phyloP scores from a whole-genome alignment of 2,329 filamentous ascomycete genomes.

The Fusarium pseudocircinatum region DNA sequence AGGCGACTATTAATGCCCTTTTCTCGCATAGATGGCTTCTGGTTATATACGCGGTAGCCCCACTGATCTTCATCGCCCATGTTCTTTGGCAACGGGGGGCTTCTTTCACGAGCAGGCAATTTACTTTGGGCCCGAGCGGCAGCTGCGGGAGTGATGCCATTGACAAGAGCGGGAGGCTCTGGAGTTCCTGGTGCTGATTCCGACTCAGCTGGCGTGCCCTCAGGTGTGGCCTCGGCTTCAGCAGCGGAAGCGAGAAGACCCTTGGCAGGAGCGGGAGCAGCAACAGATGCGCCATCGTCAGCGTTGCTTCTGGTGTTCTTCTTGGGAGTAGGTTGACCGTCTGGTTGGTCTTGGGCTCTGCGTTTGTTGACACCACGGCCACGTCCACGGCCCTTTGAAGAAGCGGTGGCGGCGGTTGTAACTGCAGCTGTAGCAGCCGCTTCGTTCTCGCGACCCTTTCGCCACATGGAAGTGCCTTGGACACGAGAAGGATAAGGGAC shows the following conservation, averaged over 20 bases:
- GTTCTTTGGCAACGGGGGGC: slow-evolving; percentile 51
- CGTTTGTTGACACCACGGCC: slow-evolving; percentile 56
- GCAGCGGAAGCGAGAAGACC: slow-evolving; percentile 53
- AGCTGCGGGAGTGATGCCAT: slow-evolving; percentile 39
- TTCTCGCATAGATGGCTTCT: slow-evolving; percentile 53
- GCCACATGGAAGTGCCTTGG: slow-evolving; percentile 55
- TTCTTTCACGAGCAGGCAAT: slow-evolving; percentile 50
- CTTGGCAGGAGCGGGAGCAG: slow-evolving; percentile 47
- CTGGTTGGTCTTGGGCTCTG: slow-evolving; percentile 60
- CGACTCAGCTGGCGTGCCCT: slow-evolving; percentile 49
- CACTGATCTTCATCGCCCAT: slow-evolving; percentile 60
- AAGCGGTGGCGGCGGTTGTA: slow-evolving; percentile 39
- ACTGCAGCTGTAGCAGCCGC: slow-evolving; percentile 48
- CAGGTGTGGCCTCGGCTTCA: slow-evolving; percentile 48
- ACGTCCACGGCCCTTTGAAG: slow-evolving; percentile 46
- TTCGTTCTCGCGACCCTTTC: slow-evolving; percentile 50
- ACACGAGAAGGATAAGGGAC: slow-evolving; percentile 58
- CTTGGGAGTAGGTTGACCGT: slow-evolving; percentile 61
- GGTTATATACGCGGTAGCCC: slow-evolving; percentile 58
- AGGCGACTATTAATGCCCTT: slow-evolving; percentile 63
- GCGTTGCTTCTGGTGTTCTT: slow-evolving; percentile 51
- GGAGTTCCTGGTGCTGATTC: slow-evolving; percentile 51
- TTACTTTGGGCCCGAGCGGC: slow-evolving; percentile 43
- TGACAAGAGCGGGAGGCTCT: slow-evolving; percentile 44
- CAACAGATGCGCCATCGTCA: slow-evolving; percentile 43